Conservation (phyloP, 768 basidiomycete genomes). For the Russula ochroleuca region DNA sequence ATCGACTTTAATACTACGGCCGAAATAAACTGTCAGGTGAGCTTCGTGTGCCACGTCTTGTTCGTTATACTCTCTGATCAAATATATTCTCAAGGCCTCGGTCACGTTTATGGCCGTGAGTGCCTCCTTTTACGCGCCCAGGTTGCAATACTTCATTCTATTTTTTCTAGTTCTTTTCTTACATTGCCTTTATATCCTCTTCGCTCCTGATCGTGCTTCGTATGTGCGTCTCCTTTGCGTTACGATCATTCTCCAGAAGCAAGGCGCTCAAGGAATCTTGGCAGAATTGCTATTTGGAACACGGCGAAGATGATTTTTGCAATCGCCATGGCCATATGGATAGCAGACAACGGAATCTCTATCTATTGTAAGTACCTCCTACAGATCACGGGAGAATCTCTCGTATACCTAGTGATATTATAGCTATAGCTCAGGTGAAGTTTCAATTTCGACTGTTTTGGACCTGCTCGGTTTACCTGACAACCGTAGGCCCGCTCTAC, state of each 20-base stretch:
- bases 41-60: neutral
- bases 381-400: neutral
- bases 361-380: neutral
- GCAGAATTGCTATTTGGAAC: constrained; percentile 8
- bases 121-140: neutral
- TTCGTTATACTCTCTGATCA: neutral
- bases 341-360: neutral
- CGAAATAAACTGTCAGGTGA: constrained; percentile 5
- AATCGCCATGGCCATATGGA: neutral
- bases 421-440: neutral
- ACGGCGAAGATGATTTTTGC: neutral
- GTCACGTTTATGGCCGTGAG: neutral
- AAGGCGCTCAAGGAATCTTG: neutral
- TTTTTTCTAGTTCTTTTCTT: neutral
- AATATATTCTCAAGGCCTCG: neutral
- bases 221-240: neutral
- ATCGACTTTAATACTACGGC: neutral
- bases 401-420: too few species aligned
- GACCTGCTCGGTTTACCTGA: neutral
- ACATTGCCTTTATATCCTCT: neutral
- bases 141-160: neutral
- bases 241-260: neutral
- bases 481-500: neutral
- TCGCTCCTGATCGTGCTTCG: constrained; percentile 9
- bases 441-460: too few species aligned